Base-by-base conservation (phyloP, 2,329 filamentous ascomycete species). In the Aspergillus texensis region DNA sequence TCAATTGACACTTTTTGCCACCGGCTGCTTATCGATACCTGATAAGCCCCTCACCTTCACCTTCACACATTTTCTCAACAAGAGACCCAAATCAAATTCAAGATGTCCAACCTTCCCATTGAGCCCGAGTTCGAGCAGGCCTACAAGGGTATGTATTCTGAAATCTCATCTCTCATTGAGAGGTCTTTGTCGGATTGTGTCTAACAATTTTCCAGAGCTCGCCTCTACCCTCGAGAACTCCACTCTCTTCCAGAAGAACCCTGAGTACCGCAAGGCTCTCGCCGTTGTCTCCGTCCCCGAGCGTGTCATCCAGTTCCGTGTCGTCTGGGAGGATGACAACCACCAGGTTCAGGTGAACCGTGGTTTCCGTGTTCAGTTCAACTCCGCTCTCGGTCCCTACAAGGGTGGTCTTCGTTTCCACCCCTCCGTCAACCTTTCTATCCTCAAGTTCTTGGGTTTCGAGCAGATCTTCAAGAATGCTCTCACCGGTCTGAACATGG, bases 391-490 rank as follows among this genome's bases (percentile, higher is more conserved):
- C 26, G 95, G 95, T 62, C 95, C 95, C 59, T 98, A 97, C 90
- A 98, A 98, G 88, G 95, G 95, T 70, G 95, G 95, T 78, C 89
- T 98, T 72, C 88, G 95, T 72, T 93, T 99, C 82, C 95, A 99
- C 81, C 95, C 94, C 67, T 71, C 75, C 39, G 81, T 83, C 61
- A 85, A 90, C 78, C 83, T 90, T 60, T 87, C 83, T 62, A 85
- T 88, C 75, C 88, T 99, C 75, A 99, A 99, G 86, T 98, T 98
- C 84, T 87, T 99, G 77, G 95, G 94, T 70, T 98, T 98, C 76
- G 95, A 99, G 89, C 95, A 98, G 85, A 96, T 94, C 83, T 98
- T 98, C 88, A 98, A 98, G 88, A 98, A 98, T 92, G 95, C 95
- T 71, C 85, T 98, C 72, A 98, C 95, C 66, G 95, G 95, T 77